Conservation (phyloP, 441 rosid genomes). For the Pelargonium fulgidum region DNA sequence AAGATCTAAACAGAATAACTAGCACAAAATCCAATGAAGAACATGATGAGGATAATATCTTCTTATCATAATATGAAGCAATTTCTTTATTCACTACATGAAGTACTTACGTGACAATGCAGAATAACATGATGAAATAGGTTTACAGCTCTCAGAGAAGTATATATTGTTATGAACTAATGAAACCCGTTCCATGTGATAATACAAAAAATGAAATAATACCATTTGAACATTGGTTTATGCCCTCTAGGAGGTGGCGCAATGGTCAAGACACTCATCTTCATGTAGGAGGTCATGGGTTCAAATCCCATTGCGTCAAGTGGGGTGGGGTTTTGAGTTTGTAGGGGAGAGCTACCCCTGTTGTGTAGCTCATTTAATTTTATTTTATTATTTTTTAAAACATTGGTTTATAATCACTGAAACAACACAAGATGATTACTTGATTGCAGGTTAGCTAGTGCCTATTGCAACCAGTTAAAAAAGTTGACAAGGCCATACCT, state of each 20-base stretch:
- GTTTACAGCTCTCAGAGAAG: not conserved
- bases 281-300: no score
- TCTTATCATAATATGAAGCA: not conserved
- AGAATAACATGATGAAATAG: not conserved
- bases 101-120: no score
- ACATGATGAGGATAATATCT: not conserved
- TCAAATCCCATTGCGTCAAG: no score
- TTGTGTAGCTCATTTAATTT: no score
- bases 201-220: slow-evolving; percentile 1
- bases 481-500: slow-evolving; percentile 41
- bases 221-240: not conserved
- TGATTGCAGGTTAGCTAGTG: slow-evolving; percentile 6
- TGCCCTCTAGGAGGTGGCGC: no score
- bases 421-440: not conserved
- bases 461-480: slow-evolving; percentile 7
- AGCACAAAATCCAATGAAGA: not conserved
- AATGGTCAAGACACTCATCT: no score
- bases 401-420: slow-evolving; percentile 1
- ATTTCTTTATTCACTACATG: not conserved
- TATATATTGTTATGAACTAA: not conserved
- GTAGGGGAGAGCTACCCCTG: no score
- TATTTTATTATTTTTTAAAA: no score
- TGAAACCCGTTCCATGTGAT: not conserved
- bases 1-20: not conserved
- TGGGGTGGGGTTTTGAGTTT: no score